Evolutionary conservation across 1,284 basidiomycete species (phyloP).

Genomic region (Cutaneotrichosporon curvatum): DNA sequence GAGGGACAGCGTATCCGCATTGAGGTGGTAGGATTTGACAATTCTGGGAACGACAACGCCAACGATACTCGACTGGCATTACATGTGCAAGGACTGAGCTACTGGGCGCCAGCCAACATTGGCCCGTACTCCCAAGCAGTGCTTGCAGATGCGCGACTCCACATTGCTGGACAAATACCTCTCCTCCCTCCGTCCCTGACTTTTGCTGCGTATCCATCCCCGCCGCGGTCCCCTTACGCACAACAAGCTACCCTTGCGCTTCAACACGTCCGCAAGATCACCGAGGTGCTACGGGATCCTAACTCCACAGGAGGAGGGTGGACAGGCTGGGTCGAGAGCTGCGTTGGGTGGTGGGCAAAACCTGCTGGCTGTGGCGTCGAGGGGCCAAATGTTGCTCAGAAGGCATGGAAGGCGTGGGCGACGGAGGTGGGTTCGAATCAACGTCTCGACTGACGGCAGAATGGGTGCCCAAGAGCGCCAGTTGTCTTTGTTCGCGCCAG

Average conservation of each 20-base stretch:
- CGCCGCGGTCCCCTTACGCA: conserved; percentile 23
- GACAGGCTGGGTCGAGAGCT: conserved; percentile 56
- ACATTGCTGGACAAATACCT: conserved; percentile 92
- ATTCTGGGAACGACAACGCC: conserved; percentile 3
- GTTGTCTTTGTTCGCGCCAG: conserved; percentile 62
- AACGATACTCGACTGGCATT: conserved; percentile 55
- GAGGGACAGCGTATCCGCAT: conserved; percentile 56
- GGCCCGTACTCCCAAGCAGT: conserved; percentile 96
- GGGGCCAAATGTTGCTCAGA: conserved; percentile 47
- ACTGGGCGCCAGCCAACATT: conserved; percentile 99
- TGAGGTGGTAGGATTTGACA: conserved; percentile 65
- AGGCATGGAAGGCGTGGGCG: conserved; percentile 46
- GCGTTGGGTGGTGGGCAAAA: conserved; percentile 59
- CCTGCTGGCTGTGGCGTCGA: conserved; percentile 27
- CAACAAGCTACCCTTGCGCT: conserved; percentile 58
- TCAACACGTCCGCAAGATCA: conserved; percentile 72
- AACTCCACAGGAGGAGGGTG: conserved; percentile 56
- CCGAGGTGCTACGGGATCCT: conserved; percentile 53
- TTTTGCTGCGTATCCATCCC: conserved; percentile 54
- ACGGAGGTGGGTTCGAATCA: conserved; percentile 1
- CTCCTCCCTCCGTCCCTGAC: conserved; percentile 67
- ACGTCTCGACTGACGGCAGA: conserved; percentile 23
- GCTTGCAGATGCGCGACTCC: conserved; percentile 65
- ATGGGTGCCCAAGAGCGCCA: conserved; percentile 43
- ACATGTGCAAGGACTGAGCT: conserved; percentile 90